These are phyloP conservation scores for Fusarium vanettenii DNA, from an alignment of 2,329 filamentous ascomycete species.

Conservation along the genomic window DNA sequence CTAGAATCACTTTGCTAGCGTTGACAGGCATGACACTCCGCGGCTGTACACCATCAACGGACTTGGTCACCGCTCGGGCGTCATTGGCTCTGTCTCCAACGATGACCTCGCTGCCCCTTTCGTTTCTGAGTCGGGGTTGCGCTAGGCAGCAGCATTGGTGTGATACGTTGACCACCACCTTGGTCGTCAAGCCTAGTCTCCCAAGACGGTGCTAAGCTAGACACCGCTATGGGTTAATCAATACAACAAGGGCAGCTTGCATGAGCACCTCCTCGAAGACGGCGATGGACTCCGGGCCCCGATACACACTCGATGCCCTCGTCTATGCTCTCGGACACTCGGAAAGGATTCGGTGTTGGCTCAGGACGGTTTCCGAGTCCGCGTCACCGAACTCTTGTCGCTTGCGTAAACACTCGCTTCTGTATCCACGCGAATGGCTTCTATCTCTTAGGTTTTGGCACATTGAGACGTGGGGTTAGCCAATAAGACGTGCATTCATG, in stretches of 20 bases:
- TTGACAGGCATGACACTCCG: conserved; percentile 50
- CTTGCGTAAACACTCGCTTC: conserved; percentile 55
- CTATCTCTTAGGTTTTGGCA: conserved; percentile 27
- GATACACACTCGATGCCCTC: conserved; percentile 44
- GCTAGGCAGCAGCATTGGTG: conserved; percentile 56
- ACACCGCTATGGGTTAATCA: conserved; percentile 60
- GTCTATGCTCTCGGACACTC: conserved; percentile 27
- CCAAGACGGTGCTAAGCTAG: conserved; percentile 61
- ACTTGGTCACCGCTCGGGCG: conserved; percentile 69
- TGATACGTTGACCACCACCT: conserved; percentile 54
- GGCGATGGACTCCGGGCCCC: conserved; percentile 48
- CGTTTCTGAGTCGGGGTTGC: conserved; percentile 65
- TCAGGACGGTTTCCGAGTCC: conserved; percentile 61
- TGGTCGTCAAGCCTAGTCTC: conserved; percentile 63
- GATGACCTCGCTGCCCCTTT: conserved; percentile 61
- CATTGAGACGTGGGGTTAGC: conserved; percentile 50
- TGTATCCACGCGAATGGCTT: conserved; percentile 51
- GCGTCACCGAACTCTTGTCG: conserved; percentile 44
- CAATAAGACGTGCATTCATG: conserved; percentile 65
- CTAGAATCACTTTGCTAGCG: conserved; percentile 66
- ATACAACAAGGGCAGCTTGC: conserved; percentile 59
- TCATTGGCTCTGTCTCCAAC: conserved; percentile 75
- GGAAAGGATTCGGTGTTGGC: conserved; percentile 41
- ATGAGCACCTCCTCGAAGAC: conserved; percentile 55
- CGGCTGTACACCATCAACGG: conserved; percentile 70